Evolutionary conservation across 2,329 filamentous ascomycete genomes (phyloP).

Genomic region (Verticillium nubilum): DNA sequence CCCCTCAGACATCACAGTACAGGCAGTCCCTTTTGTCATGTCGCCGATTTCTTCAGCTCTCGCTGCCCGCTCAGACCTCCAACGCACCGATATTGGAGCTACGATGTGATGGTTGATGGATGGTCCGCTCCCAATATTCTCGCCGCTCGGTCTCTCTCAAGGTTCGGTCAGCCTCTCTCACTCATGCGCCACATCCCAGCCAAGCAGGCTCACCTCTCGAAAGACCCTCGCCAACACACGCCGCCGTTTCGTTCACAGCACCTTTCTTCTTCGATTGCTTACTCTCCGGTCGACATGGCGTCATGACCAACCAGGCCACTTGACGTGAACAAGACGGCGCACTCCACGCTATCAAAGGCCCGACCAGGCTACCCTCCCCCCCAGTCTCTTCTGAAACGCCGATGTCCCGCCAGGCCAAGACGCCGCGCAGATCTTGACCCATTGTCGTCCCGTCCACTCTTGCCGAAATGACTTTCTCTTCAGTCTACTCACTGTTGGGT

Average conservation of each 20-base stretch:
- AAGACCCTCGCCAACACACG: not conserved
- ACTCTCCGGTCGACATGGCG: not conserved
- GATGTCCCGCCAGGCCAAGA: not conserved
- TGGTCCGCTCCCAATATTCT: not conserved
- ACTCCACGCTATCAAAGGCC: not conserved
- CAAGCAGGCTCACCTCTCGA: not conserved
- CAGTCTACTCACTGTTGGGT: not conserved
- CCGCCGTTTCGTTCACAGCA: not conserved
- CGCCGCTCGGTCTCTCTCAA: not conserved
- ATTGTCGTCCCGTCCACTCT: not conserved
- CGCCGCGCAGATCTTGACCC: not conserved
- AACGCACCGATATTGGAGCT: not conserved
- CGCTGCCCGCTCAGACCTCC: not conserved
- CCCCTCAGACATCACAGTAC: no score
- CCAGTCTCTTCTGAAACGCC: constrained; percentile 4
- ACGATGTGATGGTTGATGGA: not conserved
- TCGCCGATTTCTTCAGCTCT: no score
- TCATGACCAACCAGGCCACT: not conserved
- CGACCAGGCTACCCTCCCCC: not conserved
- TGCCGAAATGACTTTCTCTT: not conserved
- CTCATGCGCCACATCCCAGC: not conserved
- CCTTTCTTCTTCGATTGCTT: not conserved
- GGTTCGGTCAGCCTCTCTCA: not conserved
- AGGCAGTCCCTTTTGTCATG: no score
- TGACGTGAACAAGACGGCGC: no score